Evolutionary conservation across 2,329 filamentous ascomycete species (phyloP).

Genomic region (Zarea fungicola): DNA sequence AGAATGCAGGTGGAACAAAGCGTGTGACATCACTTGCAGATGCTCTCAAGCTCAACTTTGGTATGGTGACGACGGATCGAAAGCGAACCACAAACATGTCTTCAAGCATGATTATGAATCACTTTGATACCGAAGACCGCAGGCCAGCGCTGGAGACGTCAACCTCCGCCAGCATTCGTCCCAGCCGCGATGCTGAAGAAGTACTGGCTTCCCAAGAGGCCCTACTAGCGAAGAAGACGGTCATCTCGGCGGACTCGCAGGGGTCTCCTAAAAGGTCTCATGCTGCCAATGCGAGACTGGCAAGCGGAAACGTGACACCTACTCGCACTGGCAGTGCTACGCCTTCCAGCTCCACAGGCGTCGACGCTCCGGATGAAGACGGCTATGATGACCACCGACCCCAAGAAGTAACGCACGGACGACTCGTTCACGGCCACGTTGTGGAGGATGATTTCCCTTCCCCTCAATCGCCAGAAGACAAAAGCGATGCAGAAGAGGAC

Average conservation of each 20-base stretch:
- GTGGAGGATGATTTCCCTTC: slow-evolving; percentile 92
- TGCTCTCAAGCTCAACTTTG: slow-evolving; percentile 94
- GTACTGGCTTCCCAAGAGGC: slow-evolving; percentile 20
- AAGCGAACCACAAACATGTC: slow-evolving; percentile 62
- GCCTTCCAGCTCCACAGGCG: slow-evolving; percentile 20
- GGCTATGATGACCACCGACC: slow-evolving; percentile 76
- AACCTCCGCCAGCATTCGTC: slow-evolving; percentile 17
- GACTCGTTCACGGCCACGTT: slow-evolving; percentile 88
- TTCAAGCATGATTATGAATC: slow-evolving; percentile 71
- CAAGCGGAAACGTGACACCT: slow-evolving; percentile 2
- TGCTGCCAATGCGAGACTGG: not conserved
- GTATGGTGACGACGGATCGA: slow-evolving; percentile 85
- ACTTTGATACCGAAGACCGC: slow-evolving; percentile 56
- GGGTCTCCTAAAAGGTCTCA: slow-evolving; percentile 11
- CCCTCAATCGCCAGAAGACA: slow-evolving; percentile 65
- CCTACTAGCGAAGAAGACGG: slow-evolving; percentile 1
- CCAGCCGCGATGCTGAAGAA: slow-evolving; percentile 18
- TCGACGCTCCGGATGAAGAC: slow-evolving; percentile 30
- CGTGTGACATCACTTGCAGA: slow-evolving; percentile 93
- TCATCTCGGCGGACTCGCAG: slow-evolving; percentile 9
- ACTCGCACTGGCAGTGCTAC: slow-evolving; percentile 5
- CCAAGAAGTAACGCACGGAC: slow-evolving; percentile 83
- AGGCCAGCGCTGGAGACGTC: slow-evolving; percentile 36
- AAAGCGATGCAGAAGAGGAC: slow-evolving; percentile 64
- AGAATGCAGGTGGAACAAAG: slow-evolving; percentile 96